Evolutionary conservation across 495 filamentous ascomycete species (phyloP), one percentile per base, ranked within the genome.

Genomic region (Xylaria grammica): DNA sequence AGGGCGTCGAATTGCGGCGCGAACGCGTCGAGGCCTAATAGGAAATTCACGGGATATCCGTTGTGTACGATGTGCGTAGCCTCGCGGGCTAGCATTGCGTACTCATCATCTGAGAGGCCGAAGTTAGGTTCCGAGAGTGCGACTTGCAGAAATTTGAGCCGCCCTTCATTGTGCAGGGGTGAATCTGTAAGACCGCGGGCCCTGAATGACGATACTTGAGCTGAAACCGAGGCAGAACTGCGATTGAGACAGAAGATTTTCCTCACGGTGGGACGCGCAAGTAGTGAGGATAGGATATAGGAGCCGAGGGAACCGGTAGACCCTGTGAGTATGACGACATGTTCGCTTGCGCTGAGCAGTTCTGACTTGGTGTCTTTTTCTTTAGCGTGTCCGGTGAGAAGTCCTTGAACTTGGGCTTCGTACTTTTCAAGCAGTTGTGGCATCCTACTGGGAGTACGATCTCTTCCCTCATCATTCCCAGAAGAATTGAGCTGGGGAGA

Each of bases 21-120:
- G 56, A 77, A 77, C 10, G 71, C 67, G 20, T 56, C 40, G 1
- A 76, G 62, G 30, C 63, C 55, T 5, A 76, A 68, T 24, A 73
- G 66, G 66, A 77, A 77, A 29, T 78, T 71, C 20, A 78, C 73
- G 1, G 73, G 75, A 73, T 75, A 78, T 2, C 71, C 69, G 57
- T 70, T 71, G 63, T 75, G 75, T 20, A 79, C 67, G 8, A 78
- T 49, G 26, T 42, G 55, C 20, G 66, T 71, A 5, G 64, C 34
- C 62, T 67, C 51, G 19, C 17, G 34, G 26, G 22, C 44, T 11
- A 58, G 64, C 13, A 15, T 42, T 22, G n/a, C 52, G 66, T 76
- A 73, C 7, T 66, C 62, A 0, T 56, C 15, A 13, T 46, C 20
- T 4, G 38, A 26, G 8, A 77, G 61, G 3, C 70, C 75, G n/a